Conservation (phyloP, 208 protist species). For the Trypanosoma vivax region DNA sequence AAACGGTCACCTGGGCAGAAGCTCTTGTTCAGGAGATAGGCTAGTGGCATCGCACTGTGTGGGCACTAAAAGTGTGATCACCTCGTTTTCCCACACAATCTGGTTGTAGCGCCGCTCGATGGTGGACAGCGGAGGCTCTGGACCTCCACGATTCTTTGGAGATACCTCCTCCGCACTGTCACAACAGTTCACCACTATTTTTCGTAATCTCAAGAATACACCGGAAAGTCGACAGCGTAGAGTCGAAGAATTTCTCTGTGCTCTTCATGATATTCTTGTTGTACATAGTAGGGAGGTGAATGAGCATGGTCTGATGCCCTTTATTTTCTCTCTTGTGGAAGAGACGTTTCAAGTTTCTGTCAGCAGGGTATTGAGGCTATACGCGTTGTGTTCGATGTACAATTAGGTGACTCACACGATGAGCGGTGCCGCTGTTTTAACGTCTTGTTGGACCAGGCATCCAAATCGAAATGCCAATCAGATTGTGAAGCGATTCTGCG, state of each 20-base stretch:
- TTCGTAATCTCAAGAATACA: conserved; percentile 61
- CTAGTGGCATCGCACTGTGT: too few species aligned
- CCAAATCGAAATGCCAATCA: conserved; percentile 28
- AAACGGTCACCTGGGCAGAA: too few species aligned
- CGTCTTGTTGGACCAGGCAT: conserved; percentile 51
- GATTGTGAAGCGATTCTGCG: conserved; percentile 38
- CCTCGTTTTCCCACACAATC: too few species aligned
- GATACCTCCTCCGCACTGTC: conserved; percentile 58
- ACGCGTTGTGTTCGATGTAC: conserved; percentile 71
- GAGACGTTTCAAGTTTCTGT: conserved; percentile 53
- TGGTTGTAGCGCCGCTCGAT: conserved; percentile 1
- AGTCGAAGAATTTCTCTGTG: conserved; percentile 63
- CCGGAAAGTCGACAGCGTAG: conserved; percentile 43
- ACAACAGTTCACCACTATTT: conserved; percentile 65
- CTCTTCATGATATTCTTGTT: conserved; percentile 68
- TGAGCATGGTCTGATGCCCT: conserved; percentile 40
- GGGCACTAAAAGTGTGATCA: too few species aligned
- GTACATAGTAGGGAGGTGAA: conserved; percentile 57
- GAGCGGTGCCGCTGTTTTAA: conserved; percentile 57
- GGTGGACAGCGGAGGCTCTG: conserved; percentile 4
- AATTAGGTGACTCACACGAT: conserved; percentile 73
- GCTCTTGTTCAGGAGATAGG: too few species aligned
- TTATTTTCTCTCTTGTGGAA: conserved; percentile 54
- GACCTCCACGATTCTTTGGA: conserved; percentile 11
- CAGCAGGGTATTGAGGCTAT: conserved; percentile 63